Percentiles rank a stretch among this genome's conserved stretches.
Evolutionary conservation across 805 yeast genomes (phyloP).

Genomic region (Jamesozyma piceae): DNA sequence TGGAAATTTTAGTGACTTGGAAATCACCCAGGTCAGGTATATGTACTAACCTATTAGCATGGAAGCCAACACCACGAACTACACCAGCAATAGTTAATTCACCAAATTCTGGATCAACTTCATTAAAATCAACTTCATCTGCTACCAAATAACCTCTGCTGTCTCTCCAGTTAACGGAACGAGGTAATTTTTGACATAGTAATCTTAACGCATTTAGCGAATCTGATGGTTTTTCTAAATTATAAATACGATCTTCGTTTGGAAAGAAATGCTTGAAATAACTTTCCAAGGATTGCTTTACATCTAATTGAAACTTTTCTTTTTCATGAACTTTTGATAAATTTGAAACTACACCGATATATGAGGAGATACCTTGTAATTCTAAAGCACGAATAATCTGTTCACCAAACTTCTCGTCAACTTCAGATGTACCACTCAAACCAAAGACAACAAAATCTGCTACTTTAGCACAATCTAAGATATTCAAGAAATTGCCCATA

Average conservation of each 20-base stretch:
- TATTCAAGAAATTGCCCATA: conserved; percentile 50
- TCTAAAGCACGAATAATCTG: conserved; percentile 80
- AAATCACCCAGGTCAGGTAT: conserved; percentile 87
- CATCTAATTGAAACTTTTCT: conserved; percentile 66
- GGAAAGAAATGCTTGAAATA: conserved; percentile 74
- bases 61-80: conserved; percentile 79
- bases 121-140: conserved; percentile 40
- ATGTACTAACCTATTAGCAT: conserved; percentile 69
- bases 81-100: conserved; percentile 64
- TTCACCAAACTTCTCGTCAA: conserved; percentile 73
- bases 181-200: conserved; percentile 80
- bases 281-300: conserved; percentile 52
- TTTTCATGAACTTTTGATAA: conserved; percentile 57
- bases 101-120: conserved; percentile 22
- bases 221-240: conserved; percentile 60
- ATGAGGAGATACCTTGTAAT: conserved; percentile 84
- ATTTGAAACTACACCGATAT: conserved; percentile 71
- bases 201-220: conserved; percentile 62
- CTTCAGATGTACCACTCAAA: conserved; percentile 79
- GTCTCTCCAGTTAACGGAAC: conserved; percentile 84
- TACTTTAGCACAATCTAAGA: conserved; percentile 78
- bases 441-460: conserved; percentile 87
- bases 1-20: conserved; percentile 61
- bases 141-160: conserved; percentile 81
- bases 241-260: conserved; percentile 64